phyloP scores from a whole-genome alignment of 257 asterid species.

The Oldenlandia corymbosa region DNA sequence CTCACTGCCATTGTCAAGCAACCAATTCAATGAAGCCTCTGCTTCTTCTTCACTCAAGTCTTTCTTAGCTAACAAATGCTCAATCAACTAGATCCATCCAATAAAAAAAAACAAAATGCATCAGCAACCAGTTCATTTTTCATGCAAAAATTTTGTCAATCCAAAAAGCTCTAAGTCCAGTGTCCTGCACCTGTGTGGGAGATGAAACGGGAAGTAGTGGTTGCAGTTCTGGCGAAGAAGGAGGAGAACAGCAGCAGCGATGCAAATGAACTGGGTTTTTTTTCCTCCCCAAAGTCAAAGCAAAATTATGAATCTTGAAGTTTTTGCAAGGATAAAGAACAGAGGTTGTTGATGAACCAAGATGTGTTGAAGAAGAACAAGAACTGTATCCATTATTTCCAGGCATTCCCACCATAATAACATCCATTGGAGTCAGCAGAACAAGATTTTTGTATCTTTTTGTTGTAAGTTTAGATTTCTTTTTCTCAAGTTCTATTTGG shows the following conservation, averaged over 20 bases:
- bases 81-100: conserved; percentile 48
- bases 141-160: neutral
- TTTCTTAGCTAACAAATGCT: conserved; percentile 55
- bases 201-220: conserved; percentile 12
- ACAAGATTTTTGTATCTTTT: no score
- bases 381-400: neutral
- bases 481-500: neutral
- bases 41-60: conserved; percentile 62
- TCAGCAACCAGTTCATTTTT: neutral
- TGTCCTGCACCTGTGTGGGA: conserved; percentile 15
- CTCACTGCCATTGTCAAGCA: conserved; percentile 77
- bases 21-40: conserved; percentile 82
- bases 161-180: no score
- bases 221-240: conserved; percentile 5
- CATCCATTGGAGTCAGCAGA: no score
- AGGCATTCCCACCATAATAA: neutral
- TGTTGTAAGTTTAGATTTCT: neutral
- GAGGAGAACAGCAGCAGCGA: conserved; percentile 12
- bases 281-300: no score
- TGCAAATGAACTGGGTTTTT: conserved; percentile 11
- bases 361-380: neutral
- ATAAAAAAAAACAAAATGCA: neutral
- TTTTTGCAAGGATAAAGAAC: no score
- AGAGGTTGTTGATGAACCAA: no score
- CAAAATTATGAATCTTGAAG: neutral